Evolutionary conservation across 106 monocot genomes (phyloP).

Genomic region (Dendrobium nobile): DNA sequence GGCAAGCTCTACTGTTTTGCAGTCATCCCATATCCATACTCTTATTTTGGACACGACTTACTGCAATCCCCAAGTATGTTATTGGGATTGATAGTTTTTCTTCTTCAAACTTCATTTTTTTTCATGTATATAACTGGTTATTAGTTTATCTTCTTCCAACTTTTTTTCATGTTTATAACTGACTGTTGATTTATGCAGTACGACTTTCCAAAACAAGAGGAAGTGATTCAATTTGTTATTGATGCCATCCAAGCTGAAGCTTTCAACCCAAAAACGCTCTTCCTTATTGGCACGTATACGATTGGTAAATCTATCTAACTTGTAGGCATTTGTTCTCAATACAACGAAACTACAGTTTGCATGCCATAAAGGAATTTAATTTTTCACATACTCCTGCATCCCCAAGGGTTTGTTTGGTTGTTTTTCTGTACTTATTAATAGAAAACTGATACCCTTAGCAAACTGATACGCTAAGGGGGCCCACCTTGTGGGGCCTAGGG

Average conservation of each 20-base stretch:
- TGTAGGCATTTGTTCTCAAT: not conserved
- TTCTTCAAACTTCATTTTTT: not conserved
- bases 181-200: constrained; percentile 42
- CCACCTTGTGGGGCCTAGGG: too few species aligned
- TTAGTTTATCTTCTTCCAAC: not conserved
- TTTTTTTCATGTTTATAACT: not conserved
- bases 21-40: constrained; percentile 58
- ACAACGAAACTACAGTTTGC: too few species aligned
- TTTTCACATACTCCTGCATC: too few species aligned
- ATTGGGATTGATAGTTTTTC: not conserved
- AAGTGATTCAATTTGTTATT: constrained; percentile 87
- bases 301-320: constrained; percentile 46
- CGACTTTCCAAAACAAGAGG: constrained; percentile 94
- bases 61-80: constrained; percentile 76
- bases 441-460: too few species aligned
- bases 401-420: too few species aligned
- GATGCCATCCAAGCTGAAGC: constrained; percentile 99
- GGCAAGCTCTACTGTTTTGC: constrained; percentile 50
- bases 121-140: not conserved
- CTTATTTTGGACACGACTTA: constrained; percentile 95
- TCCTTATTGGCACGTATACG: constrained; percentile 92
- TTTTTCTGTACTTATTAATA: too few species aligned
- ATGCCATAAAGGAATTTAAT: too few species aligned
- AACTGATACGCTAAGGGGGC: too few species aligned
- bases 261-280: constrained; percentile 91